Percentiles rank a stretch among this genome's conserved stretches.
These are phyloP conservation scores for Chalciporus pseudorubinellus DNA, from an alignment of 768 basidiomycete genomes.

Conservation along the genomic window DNA sequence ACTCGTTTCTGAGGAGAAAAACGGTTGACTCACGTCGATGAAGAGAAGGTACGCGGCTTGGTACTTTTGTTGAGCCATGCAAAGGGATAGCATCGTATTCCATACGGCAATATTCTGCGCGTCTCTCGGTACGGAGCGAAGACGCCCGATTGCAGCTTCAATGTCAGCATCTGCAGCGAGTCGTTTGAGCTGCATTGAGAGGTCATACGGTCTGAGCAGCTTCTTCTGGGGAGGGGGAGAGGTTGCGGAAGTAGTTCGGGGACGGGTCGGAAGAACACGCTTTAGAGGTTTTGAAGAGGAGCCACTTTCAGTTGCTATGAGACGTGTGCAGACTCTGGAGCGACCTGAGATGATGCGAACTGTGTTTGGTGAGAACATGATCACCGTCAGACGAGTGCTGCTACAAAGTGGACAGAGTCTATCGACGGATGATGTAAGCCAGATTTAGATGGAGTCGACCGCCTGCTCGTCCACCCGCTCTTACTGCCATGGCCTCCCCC, in stretches of 20 bases:
- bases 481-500: no score
- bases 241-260: constrained; percentile 3
- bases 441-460: no score
- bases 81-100: constrained; percentile 75
- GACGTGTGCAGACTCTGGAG: neutral
- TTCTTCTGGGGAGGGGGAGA: constrained; percentile 5
- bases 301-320: neutral
- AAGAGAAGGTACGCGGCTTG: constrained; percentile 65
- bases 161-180: constrained; percentile 54
- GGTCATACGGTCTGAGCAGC: constrained; percentile 60
- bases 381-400: no score
- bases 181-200: constrained; percentile 56
- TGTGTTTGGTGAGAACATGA: constrained; percentile 12
- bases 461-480: no score
- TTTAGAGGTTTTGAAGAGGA: neutral
- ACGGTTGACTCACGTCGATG: constrained; percentile 52
- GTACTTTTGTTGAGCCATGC: constrained; percentile 54
- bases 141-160: constrained; percentile 59
- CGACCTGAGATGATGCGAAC: neutral
- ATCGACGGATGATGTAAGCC: no score
- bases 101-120: constrained; percentile 75
- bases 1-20: constrained; percentile 11
- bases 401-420: no score
- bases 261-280: neutral
- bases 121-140: constrained; percentile 68